Conservation (phyloP, 257 asterid genomes). For the Hygrophila difformis region DNA sequence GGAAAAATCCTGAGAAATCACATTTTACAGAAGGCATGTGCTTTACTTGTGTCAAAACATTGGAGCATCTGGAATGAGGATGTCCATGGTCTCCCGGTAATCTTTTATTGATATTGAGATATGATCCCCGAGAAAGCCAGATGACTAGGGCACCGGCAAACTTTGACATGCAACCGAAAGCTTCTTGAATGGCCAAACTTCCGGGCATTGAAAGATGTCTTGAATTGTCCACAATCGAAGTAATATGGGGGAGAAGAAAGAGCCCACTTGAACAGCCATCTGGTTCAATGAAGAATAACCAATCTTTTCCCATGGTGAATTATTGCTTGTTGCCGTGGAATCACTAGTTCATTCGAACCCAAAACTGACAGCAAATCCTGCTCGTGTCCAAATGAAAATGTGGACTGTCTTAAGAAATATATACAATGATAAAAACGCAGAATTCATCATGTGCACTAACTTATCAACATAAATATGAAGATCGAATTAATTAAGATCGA, state of each 20-base stretch:
- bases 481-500: no score
- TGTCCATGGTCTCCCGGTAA: slow-evolving; percentile 25
- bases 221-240: slow-evolving; percentile 47
- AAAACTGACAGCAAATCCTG: slow-evolving; percentile 17
- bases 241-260: slow-evolving; percentile 46
- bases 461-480: no score
- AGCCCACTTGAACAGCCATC: slow-evolving; percentile 40
- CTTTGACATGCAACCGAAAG: slow-evolving; percentile 59
- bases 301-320: slow-evolving; percentile 33
- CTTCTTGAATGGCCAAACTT: slow-evolving; percentile 60
- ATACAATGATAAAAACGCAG: slow-evolving; percentile 19
- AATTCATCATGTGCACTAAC: not conserved
- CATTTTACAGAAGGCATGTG: slow-evolving; percentile 32
- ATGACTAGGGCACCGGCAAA: slow-evolving; percentile 59
- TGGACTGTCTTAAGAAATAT: slow-evolving; percentile 6
- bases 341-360: slow-evolving; percentile 6
- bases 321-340: no score
- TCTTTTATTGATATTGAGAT: slow-evolving; percentile 25
- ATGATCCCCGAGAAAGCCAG: slow-evolving; percentile 62
- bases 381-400: slow-evolving; percentile 4
- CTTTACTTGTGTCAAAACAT: slow-evolving; percentile 30
- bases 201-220: slow-evolving; percentile 50
- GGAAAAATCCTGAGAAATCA: slow-evolving; percentile 31
- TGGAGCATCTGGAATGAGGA: slow-evolving; percentile 24
- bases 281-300: slow-evolving; percentile 44